Base-by-base conservation (phyloP, 2,329 filamentous ascomycete species). In the Sarocladium strictum region DNA sequence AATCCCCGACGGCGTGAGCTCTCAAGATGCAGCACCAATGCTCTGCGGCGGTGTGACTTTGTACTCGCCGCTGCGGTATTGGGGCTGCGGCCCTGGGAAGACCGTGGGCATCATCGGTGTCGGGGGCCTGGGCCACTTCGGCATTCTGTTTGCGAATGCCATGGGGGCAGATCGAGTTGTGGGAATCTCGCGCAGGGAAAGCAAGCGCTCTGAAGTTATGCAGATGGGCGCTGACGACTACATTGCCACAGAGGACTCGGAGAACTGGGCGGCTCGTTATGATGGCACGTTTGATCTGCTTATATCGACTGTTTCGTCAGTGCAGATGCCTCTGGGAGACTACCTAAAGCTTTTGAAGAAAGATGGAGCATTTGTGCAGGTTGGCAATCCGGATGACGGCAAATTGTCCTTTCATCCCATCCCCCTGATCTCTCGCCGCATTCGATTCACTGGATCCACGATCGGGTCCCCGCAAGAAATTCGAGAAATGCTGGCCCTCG, bases 1-100 rank as follows among this genome's bases (percentile, higher is more conserved):
- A 61, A 75, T 78, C 49, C 75, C 74, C n/a, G 69, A 73, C 12
- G 67, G 65, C 2, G 56, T 78, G 5, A 60, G 65, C 2, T 68
- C 67, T 2, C 74, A 72, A 53, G 58, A 69, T 53, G 72, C 74
- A 10, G 76, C 86, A 17, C 85, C 86, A 3, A 83, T 90, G 79
- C 73, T 90, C 40, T 90, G 87, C 63, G 87, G 78, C 21, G 86
- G 87, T 14, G 77, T 89, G 32, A 90, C 87, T 0, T 74, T 85
- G 6, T 90, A 77, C 64, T 74, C 76, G 11, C 86, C 87, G 1
- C 67, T 90, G 51, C 74, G 74, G 61, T 75, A 81, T 53, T 80
- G 86, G 58, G 81, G 81, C 2, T 80, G 77, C 50, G 87, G 86
- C 0, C 84, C 84, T 0, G 85, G 85, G 14, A 89, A 85, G 69